Base-by-base conservation (phyloP, 306 rosid species). In the Pterocarpus macrocarpus region DNA sequence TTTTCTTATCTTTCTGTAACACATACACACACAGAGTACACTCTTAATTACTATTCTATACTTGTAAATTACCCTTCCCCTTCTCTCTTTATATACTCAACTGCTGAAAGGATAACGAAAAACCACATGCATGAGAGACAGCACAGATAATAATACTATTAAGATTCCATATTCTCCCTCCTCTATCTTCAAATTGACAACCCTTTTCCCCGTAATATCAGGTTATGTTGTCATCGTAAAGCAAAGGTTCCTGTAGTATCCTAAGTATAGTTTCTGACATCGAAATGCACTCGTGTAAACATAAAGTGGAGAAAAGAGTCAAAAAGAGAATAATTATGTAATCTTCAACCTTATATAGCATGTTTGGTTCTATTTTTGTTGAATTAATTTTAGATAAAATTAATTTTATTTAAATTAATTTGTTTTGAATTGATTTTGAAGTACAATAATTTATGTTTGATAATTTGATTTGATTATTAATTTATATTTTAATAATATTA, bases 51-150 rank as follows among this genome's bases (percentile, higher is more conserved):
- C 53, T 11, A 2, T 2, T 47, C 15, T 9, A 1, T 55, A 13
- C 22, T 47, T 43, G 7, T 57, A 49, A 13, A n/a, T 67, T 9
- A 28, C 64, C 13, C 57, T 32, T 43, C 5, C 47, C 11, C 39
- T 63, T 55, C 43, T 56, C 33, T 58, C 64, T 70, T 75, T 83
- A 70, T 82, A 70, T 82, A 83, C 52, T 67, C n/a, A 49, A 33
- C 43, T 39, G 47, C 41, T 12, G 5, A 66, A 8, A 36, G 50
- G 50, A 11, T 64, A 68, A 75, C 12, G 44, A 5, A 47, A 66
- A 43, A 74, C 50, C 14, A 71, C 28, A 71, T 52, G 65, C 74
- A 52, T 30, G 32, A 80, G 55, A 15, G 67, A 61, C 7, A 59
- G 9, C 53, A 68, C 14, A 53, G 69, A 67, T 77, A 43, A 43